These are phyloP conservation scores for Alliaria petiolata DNA, from an alignment of 345 rosid genomes.

Conservation along the genomic window DNA sequence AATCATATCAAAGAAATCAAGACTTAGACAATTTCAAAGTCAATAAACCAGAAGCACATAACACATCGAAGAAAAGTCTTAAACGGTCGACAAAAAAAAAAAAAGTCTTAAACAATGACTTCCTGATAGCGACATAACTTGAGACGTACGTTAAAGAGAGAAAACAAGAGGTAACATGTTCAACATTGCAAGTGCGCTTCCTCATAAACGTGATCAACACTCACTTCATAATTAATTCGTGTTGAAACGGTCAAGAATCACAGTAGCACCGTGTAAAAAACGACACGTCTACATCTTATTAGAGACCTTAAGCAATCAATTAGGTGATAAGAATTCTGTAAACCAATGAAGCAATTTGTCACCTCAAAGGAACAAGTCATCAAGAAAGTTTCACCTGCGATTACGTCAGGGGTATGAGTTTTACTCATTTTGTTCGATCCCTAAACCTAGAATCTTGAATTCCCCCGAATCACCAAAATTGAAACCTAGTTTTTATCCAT, in stretches of 20 bases:
- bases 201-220: not conserved
- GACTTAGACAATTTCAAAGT: constrained; percentile 12
- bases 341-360: not conserved
- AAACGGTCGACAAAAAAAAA: no score
- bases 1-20: not conserved
- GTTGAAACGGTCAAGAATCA: constrained; percentile 14
- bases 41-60: not conserved
- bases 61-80: not conserved
- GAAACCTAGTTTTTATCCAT: no score
- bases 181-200: not conserved
- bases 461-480: no score
- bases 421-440: no score
- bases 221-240: not conserved
- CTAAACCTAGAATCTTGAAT: no score
- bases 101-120: constrained; percentile 4
- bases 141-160: no score
- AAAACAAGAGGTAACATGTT: not conserved
- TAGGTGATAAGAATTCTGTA: not conserved
- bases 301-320: not conserved
- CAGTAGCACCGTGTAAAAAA: no score
- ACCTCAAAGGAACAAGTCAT: not conserved
- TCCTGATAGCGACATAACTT: not conserved
- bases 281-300: not conserved
- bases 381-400: no score
- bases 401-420: no score